phyloP scores from a whole-genome alignment of 2,329 filamentous ascomycete species.

The Penicillium brevicompactum region DNA sequence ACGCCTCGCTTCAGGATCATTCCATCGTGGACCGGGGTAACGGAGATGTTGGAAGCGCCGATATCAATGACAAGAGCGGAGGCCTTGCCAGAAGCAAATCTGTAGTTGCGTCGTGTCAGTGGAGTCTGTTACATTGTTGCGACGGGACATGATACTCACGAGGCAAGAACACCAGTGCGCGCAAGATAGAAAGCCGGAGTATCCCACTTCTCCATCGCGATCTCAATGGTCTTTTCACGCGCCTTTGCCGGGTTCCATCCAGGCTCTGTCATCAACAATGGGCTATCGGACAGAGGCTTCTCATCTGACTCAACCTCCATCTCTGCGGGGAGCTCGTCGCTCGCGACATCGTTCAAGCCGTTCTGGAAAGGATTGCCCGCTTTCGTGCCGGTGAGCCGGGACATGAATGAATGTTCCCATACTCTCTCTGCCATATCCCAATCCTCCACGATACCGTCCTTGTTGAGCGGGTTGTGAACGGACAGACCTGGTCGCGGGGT shows the following conservation, averaged over 20 bases:
- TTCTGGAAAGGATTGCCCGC: conserved; percentile 72
- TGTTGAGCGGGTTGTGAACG: conserved; percentile 87
- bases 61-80: conserved; percentile 91
- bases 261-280: conserved; percentile 89
- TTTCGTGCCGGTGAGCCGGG: conserved; percentile 77
- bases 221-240: conserved; percentile 90
- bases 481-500: conserved; percentile 75
- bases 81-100: conserved; percentile 87
- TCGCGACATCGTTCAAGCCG: conserved; percentile 71
- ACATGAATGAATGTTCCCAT: conserved; percentile 92
- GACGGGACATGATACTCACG: conserved; percentile 49
- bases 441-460: conserved; percentile 88
- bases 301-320: conserved; percentile 66
- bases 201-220: conserved; percentile 97
- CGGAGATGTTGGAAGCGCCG: conserved; percentile 82
- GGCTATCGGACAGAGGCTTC: conserved; percentile 84
- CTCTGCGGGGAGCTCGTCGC: conserved; percentile 60
- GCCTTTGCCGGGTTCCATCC: conserved; percentile 88
- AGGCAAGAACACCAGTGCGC: conserved; percentile 82
- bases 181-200: conserved; percentile 93
- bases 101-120: conserved; percentile 25
- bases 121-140: background rate
- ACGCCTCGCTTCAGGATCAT: conserved; percentile 91
- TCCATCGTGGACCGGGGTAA: conserved; percentile 91
- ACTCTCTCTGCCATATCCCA: conserved; percentile 89